A percentile compares a stretch with the other conserved stretches of the same genome.
phyloP scores from a whole-genome alignment of 768 basidiomycete genomes.

The Rhizopogon vulgaris region DNA sequence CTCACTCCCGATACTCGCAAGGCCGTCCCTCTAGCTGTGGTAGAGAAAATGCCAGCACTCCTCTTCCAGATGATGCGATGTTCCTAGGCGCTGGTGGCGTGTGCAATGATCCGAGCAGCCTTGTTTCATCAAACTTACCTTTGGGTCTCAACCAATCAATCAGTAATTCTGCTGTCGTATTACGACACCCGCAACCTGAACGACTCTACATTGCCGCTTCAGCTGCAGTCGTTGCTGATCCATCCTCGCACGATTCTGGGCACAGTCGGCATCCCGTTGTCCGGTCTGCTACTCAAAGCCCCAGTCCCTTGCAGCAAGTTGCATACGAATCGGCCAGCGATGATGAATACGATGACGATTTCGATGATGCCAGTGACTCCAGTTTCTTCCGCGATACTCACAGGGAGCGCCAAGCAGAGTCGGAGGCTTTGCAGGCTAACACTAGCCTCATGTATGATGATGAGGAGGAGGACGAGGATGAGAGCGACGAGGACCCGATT shows the following conservation, averaged over 20 bases:
- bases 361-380: slow-evolving; percentile 24
- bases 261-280: slow-evolving; percentile 16
- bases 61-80: slow-evolving; percentile 40
- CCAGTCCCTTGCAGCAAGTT: slow-evolving; percentile 33
- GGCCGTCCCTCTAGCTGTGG: slow-evolving; percentile 22
- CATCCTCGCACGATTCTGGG: slow-evolving; percentile 15
- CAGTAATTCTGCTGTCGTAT: slow-evolving; percentile 9
- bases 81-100: slow-evolving; percentile 48
- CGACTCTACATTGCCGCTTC: slow-evolving; percentile 16
- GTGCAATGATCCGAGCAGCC: slow-evolving; percentile 22
- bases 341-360: slow-evolving; percentile 24
- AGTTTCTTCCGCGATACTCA: slow-evolving; percentile 28
- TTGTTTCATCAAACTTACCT: slow-evolving; percentile 27
- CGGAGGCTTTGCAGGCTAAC: slow-evolving; percentile 22
- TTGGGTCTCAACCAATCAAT: slow-evolving; percentile 22
- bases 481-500: slow-evolving; percentile 32
- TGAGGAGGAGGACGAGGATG: slow-evolving; percentile 27
- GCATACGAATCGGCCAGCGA: slow-evolving; percentile 24
- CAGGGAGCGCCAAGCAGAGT: slow-evolving; percentile 16
- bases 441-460: slow-evolving; percentile 27
- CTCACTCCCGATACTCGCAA: slow-evolving; percentile 19
- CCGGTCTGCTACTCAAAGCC: slow-evolving; percentile 30
- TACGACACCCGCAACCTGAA: slow-evolving; percentile 28
- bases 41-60: slow-evolving; percentile 13
- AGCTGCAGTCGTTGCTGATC: slow-evolving; percentile 19